phyloP scores from a whole-genome alignment of 805 yeast genomes.

The Ogataea thermomethanolica region DNA sequence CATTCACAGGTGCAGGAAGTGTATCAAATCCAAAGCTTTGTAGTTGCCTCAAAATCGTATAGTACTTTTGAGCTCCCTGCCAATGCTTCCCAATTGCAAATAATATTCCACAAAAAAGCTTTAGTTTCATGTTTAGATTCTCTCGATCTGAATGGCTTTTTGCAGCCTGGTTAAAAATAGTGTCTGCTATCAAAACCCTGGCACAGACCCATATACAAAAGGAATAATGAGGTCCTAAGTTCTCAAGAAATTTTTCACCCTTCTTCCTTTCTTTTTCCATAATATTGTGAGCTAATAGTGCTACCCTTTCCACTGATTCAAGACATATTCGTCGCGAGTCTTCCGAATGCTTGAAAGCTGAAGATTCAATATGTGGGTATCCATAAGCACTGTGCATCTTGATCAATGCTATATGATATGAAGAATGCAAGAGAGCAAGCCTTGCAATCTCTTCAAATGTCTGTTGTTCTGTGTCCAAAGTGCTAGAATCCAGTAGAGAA shows the following conservation, averaged over 20 bases:
- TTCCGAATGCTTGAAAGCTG: constrained; percentile 20
- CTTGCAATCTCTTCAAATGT: constrained; percentile 5
- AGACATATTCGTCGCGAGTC: constrained; percentile 20
- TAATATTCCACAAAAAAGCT: constrained; percentile 12
- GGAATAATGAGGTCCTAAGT: constrained; percentile 33
- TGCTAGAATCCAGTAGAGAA: constrained; percentile 6
- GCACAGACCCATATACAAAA: constrained; percentile 34
- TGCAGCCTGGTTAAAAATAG: constrained; percentile 14
- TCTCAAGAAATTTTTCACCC: constrained; percentile 3
- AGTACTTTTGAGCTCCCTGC: constrained; percentile 30
- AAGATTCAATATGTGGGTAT: constrained; percentile 25
- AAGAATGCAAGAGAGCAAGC: constrained; percentile 9
- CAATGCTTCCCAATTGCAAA: constrained; percentile 25
- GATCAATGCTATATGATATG: constrained; percentile 23
- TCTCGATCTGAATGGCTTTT: constrained; percentile 3
- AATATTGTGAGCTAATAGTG: constrained; percentile 11
- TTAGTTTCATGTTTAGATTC: constrained; percentile 4
- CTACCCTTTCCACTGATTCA: constrained; percentile 13
- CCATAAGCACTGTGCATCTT: constrained; percentile 27
- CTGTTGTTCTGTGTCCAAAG: neutral
- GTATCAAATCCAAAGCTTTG: constrained; percentile 23
- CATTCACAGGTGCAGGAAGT: constrained; percentile 9
- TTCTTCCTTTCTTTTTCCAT: constrained; percentile 3
- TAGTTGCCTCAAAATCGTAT: constrained; percentile 27
- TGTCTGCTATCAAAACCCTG: constrained; percentile 32